phyloP scores from a whole-genome alignment of 495 filamentous ascomycete genomes.

The Hypoxylon fragiforme region DNA sequence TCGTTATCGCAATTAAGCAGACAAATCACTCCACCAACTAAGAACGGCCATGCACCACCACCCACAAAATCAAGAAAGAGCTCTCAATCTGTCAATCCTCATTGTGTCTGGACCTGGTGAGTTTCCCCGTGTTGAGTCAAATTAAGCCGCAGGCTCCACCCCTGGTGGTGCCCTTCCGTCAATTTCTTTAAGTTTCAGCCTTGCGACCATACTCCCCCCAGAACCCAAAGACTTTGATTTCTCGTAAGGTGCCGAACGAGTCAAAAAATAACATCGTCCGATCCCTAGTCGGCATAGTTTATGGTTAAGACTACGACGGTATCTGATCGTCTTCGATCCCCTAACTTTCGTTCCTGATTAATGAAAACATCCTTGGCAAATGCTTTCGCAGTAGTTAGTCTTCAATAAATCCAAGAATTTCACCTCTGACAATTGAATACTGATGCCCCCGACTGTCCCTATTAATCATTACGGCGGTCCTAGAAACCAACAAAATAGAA shows the following conservation, averaged over 20 bases:
- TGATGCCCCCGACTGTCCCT: background rate
- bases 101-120: background rate
- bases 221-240: background rate
- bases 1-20: background rate
- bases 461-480: background rate
- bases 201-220: background rate
- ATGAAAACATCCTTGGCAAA: background rate
- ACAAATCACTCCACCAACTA: background rate
- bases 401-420: background rate
- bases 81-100: background rate
- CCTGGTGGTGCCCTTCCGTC: background rate
- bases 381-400: background rate
- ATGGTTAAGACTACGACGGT: background rate
- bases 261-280: background rate
- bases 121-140: background rate
- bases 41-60: background rate
- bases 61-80: background rate
- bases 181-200: background rate
- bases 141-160: background rate
- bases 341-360: background rate
- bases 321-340: background rate
- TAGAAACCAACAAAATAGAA: background rate
- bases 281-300: background rate
- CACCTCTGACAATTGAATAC: background rate
- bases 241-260: background rate